These are phyloP conservation scores for Eucalyptus sideroxylon DNA, from an alignment of 345 rosid genomes.

Conservation along the genomic window DNA sequence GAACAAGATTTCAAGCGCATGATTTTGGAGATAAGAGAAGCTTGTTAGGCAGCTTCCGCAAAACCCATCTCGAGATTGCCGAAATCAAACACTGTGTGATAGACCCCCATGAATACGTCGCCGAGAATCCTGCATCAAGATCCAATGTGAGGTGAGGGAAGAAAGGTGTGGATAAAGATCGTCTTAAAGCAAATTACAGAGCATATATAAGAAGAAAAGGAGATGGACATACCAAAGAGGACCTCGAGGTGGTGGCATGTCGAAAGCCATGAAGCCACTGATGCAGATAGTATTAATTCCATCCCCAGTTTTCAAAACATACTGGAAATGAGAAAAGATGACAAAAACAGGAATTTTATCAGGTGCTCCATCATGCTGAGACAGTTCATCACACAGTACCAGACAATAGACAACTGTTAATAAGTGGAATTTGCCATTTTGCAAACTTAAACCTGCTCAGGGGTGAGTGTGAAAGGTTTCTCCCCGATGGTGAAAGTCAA, in stretches of 20 bases:
- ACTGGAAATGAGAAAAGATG: constrained; percentile 20
- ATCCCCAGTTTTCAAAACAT: constrained; percentile 48
- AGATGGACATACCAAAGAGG: constrained; percentile 46
- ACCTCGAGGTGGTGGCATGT: constrained; percentile 56
- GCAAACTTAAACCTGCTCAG: constrained; percentile 43
- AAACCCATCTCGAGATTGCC: constrained; percentile 53
- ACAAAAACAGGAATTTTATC: background rate
- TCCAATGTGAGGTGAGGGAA: background rate
- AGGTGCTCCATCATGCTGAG: background rate
- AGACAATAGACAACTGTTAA: background rate
- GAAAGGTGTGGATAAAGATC: background rate
- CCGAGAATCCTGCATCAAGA: constrained; percentile 55
- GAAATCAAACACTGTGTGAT: constrained; percentile 63
- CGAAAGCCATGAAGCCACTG: constrained; percentile 59
- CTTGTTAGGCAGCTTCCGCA: constrained; percentile 40
- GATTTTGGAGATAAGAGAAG: background rate
- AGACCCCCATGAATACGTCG: constrained; percentile 75
- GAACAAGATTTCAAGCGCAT: background rate
- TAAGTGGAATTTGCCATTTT: background rate
- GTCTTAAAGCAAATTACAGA: background rate
- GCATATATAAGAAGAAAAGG: no score
- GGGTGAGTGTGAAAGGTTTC: constrained; percentile 44
- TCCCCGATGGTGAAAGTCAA: constrained; percentile 54
- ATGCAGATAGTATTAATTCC: constrained; percentile 41
- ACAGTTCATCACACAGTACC: background rate